Evolutionary conservation across 2,329 filamentous ascomycete species (phyloP), one percentile per base, ranked within the genome.

Genomic region (Cladosporium sp.): DNA sequence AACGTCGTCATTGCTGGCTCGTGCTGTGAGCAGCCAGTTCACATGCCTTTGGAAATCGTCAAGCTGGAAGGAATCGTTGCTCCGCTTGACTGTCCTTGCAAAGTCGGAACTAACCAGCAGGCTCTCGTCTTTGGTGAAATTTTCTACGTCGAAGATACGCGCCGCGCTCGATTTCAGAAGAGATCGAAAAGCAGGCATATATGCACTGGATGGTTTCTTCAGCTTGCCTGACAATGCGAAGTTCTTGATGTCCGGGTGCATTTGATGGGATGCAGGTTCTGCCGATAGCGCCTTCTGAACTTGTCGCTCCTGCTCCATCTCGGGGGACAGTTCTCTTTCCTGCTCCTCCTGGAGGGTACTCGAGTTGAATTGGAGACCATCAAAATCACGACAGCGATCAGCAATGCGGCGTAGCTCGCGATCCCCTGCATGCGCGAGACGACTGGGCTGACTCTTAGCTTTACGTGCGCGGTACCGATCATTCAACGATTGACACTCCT

Each of bases 291-390:
- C 81, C 1, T 73, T 74, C 61, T 88, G 74, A 0, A 65, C 54
- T 49, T 88, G 72, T 1, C 77, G 73, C 63, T 90, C 83, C 24
- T 80, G 71, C 61, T 90, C 83, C 0, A 82, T 77, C 60, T 91
- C 86, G 0, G 83, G 84, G 0, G 83, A 76, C 0, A 90, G 73
- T 60, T 90, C 87, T 0, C 86, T 77, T 65, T 90, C 87, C 61
- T 90, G 85, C 58, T 90, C 87, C 63, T 89, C 85, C 2, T 82
- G 72, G 0, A 88, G 69, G 0, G 71, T 70, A 0, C 74, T 72
- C 0, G 60, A 50, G 0, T 52, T 50, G 58, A 64, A 65, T 6
- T 52, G 20, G 1, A 66, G 55, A n/a, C 59, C 24, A 9, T 62
- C 62, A 36, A 69, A 65, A 13, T 60, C 28, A 0, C 17, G 35